Percentiles rank a stretch among this genome's conserved stretches.
phyloP scores from a whole-genome alignment of 2,329 filamentous ascomycete genomes.

The Decorospora gaudefroyi region DNA sequence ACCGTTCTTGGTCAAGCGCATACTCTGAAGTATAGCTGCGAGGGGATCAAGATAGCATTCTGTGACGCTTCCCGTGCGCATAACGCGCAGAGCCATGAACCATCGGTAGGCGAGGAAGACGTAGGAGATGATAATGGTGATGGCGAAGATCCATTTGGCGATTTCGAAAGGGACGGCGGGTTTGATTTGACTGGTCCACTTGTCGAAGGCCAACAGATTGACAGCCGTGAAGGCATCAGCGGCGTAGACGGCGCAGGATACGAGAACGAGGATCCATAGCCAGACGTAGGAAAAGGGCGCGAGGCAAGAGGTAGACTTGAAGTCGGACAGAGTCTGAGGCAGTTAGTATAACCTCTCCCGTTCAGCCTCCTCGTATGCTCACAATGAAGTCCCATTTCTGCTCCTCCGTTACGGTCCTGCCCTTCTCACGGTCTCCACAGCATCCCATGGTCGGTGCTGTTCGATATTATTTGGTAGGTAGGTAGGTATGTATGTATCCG shows the following conservation, averaged over 20 bases:
- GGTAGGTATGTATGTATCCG: constrained; percentile 28
- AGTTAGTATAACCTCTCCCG: constrained; percentile 26
- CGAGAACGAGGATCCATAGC: constrained; percentile 76
- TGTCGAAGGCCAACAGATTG: constrained; percentile 85
- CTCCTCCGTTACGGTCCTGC: constrained; percentile 49
- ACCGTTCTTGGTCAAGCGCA: constrained; percentile 69
- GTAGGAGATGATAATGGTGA: constrained; percentile 89
- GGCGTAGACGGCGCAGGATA: constrained; percentile 82
- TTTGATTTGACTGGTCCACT: constrained; percentile 82
- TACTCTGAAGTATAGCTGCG: constrained; percentile 81
- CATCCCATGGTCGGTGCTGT: constrained; percentile 40
- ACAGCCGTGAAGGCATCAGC: constrained; percentile 93
- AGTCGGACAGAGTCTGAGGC: constrained; percentile 64
- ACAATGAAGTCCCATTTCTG: constrained; percentile 89
- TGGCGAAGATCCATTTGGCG: constrained; percentile 93
- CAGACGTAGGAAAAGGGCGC: constrained; percentile 80
- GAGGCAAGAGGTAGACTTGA: constrained; percentile 79
- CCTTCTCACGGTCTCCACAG: constrained; percentile 48
- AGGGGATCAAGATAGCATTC: constrained; percentile 90
- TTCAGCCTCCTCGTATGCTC: constrained; percentile 45
- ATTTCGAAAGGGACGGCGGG: constrained; percentile 76
- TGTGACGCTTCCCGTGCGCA: constrained; percentile 81
- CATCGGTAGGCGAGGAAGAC: constrained; percentile 80
- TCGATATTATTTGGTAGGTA: constrained; percentile 33
- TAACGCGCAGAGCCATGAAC: constrained; percentile 76